Evolutionary conservation across 176 grass and related monocot species (phyloP), one percentile per base, ranked within the genome.

Genomic region (Bothriochloa decipiens): DNA sequence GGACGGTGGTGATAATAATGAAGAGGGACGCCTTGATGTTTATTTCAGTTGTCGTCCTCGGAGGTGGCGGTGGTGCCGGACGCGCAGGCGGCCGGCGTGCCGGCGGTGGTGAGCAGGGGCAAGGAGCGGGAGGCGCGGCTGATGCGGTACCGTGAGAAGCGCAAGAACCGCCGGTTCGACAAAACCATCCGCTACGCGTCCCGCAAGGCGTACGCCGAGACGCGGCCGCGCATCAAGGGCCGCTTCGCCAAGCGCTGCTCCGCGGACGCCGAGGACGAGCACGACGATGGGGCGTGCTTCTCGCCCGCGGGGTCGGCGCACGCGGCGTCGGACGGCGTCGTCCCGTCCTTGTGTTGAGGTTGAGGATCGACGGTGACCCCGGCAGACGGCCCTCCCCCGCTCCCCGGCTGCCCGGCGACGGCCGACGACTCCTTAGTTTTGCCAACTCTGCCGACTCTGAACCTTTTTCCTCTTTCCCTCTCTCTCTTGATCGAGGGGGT

Each of bases 151-250:
- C 77, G 92, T 2, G 90, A 94, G 83, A 97, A 97, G 86, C 85
- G 94, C 70, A 97, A 94, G 91, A 92, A 67, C 86, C 91, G 92
- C 17, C 69, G 89, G 16, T 97, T 97, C 75, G 28, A 92, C 52
- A 97, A 97, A 90, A 97, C 92, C 75, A 94, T 97, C 81, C 84
- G 94, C 32, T 97, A 97, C 71, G 92, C 94, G 40, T 94, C 94
- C 68, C 85, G 91, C 63, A 97, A 97, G 85, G 91, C 94, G 26
- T 97, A 97, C 75, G 94, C 94, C 29, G 92, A 94, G 90, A 84
- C 92, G 68, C 88, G 94, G 61, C 94, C 90, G 14, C 90, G 92
- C 82, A 77, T 97, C 77, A 97, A 97, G 82, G 94, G 94, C 76
- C 68, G 94, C 29, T 97, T 97, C 77, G 88, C 80, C 25, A 97